Evolutionary conservation across 2,329 filamentous ascomycete genomes (phyloP).

Genomic region (Colletotrichum higginsianum): DNA sequence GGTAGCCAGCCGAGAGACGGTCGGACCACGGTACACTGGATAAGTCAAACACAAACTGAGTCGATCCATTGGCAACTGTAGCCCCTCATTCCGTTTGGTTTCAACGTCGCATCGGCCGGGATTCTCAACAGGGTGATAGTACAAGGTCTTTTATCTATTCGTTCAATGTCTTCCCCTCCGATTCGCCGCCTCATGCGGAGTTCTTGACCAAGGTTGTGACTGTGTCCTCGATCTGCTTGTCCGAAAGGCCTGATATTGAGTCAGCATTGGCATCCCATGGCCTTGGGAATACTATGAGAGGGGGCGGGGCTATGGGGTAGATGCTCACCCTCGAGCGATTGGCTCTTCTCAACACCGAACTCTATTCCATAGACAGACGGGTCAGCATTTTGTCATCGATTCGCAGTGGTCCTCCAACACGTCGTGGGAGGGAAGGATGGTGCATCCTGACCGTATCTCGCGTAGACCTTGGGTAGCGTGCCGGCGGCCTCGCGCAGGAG

Average conservation of each 20-base stretch:
- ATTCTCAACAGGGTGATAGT: conserved; percentile 31
- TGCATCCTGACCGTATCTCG: conserved; percentile 83
- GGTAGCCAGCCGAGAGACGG: no score
- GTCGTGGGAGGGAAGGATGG: no score
- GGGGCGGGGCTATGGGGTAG: conserved; percentile 50
- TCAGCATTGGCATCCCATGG: conserved; percentile 8
- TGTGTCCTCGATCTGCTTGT: conserved; percentile 74
- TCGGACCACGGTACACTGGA: no score
- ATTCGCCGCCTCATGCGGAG: conserved; percentile 26
- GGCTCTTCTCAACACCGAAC: conserved; percentile 70
- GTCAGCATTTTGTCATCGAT: conserved; percentile 42
- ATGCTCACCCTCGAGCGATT: conserved; percentile 65
- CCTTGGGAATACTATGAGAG: neutral
- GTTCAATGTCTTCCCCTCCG: neutral
- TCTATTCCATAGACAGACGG: conserved; percentile 53
- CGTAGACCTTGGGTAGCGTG: conserved; percentile 88
- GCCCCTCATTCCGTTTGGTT: neutral
- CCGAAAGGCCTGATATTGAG: conserved; percentile 61
- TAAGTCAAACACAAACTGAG: neutral
- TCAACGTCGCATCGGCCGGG: conserved; percentile 4
- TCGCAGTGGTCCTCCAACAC: neutral
- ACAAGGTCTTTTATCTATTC: conserved; percentile 28
- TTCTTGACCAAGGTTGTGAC: conserved; percentile 69
- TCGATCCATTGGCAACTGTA: neutral
- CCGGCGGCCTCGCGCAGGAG: conserved; percentile 93